phyloP scores from a whole-genome alignment of 768 basidiomycete species.

The Boletus bicolor region DNA sequence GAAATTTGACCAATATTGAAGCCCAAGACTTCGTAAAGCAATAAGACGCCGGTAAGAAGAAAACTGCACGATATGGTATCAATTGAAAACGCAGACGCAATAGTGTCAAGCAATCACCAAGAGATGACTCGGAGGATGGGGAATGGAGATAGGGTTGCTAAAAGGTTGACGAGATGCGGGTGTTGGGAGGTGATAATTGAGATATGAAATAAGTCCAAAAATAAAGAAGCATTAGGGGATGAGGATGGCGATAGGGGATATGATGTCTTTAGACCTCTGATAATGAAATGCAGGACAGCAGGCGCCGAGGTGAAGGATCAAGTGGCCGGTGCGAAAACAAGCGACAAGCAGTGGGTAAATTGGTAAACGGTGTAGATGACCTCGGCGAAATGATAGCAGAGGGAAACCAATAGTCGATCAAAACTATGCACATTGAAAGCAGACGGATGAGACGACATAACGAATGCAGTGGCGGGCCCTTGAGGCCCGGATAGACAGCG shows the following conservation, averaged over 20 bases:
- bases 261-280: background rate
- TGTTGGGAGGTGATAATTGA: conserved; percentile 11
- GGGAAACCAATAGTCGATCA: conserved; percentile 12
- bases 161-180: background rate
- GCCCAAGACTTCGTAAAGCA: background rate
- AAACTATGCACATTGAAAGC: conserved; percentile 28
- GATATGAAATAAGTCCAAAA: conserved; percentile 17
- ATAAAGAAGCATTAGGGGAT: conserved; percentile 6
- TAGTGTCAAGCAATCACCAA: background rate
- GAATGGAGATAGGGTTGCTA: background rate
- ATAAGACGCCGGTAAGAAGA: background rate
- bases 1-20: background rate
- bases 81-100: background rate
- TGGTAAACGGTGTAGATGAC: background rate
- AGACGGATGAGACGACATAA: conserved; percentile 12
- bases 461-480: conserved; percentile 1
- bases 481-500: conserved; percentile 3
- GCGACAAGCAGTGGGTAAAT: background rate
- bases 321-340: background rate
- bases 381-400: conserved; percentile 8
- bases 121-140: background rate
- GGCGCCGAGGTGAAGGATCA: background rate
- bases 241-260: background rate
- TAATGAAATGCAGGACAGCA: background rate
- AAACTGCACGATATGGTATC: conserved; percentile 3